phyloP scores from a whole-genome alignment of 169 alveolate genomes.

The Plasmodium malariae region DNA sequence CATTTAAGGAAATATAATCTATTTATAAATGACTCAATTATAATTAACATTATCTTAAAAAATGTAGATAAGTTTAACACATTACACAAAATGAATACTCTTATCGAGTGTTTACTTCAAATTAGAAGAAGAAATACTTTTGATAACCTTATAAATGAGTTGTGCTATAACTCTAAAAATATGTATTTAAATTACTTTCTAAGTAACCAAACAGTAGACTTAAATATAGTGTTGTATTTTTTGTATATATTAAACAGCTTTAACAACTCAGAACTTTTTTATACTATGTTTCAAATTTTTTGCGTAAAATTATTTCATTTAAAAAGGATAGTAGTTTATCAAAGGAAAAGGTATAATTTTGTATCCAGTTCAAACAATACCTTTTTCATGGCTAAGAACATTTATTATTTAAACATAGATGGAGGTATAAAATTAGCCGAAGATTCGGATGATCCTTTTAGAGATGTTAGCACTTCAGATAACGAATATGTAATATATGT shows the following conservation, averaged over 20 bases:
- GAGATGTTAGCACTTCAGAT: not conserved
- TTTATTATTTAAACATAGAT: conserved; percentile 7
- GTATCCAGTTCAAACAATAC: conserved; percentile 32
- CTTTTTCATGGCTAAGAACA: conserved; percentile 32
- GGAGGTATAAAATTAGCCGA: not conserved
- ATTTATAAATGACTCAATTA: conserved; percentile 13
- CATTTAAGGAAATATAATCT: conserved; percentile 49
- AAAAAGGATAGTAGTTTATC: conserved; percentile 18
- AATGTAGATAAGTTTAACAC: conserved; percentile 28
- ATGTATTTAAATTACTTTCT: conserved; percentile 27
- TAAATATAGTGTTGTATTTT: conserved; percentile 41
- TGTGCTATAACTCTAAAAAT: not conserved
- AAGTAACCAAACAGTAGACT: not conserved
- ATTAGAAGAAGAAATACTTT: conserved; percentile 2
- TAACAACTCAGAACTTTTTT: conserved; percentile 12
- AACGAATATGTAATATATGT: conserved; percentile 45
- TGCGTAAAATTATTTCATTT: not conserved
- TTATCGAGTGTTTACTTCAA: conserved; percentile 13
- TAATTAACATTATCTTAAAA: conserved; percentile 35
- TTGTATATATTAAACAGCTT: conserved; percentile 28
- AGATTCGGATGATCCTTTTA: not conserved
- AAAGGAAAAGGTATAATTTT: conserved; percentile 22
- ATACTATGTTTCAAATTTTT: conserved; percentile 27
- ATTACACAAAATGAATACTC: conserved; percentile 23
- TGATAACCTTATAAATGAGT: conserved; percentile 15